A percentile compares a stretch with the other conserved stretches of the same genome.
phyloP scores from a whole-genome alignment of 179 eudicot genomes.

The Patellifolia procumbens region DNA sequence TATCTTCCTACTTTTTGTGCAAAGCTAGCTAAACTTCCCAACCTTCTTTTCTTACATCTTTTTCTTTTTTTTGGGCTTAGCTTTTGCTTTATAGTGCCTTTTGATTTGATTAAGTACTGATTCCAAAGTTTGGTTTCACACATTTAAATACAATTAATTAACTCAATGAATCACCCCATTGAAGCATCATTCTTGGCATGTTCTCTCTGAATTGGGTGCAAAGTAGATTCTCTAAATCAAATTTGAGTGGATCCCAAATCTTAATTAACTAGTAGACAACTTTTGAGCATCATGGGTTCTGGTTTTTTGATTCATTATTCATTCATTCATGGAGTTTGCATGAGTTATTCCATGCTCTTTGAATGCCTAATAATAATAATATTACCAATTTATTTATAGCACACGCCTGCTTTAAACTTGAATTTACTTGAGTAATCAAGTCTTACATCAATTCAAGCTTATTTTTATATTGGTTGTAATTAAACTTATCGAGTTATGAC shows the following conservation, averaged over 20 bases:
- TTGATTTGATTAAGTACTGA: neutral
- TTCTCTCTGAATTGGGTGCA: slow-evolving; percentile 13
- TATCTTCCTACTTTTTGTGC: neutral
- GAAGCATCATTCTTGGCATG: slow-evolving; percentile 11
- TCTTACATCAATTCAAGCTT: neutral
- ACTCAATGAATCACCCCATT: slow-evolving; percentile 1
- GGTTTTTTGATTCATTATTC: no score
- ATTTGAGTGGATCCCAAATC: slow-evolving; percentile 3
- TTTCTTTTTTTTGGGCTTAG: neutral
- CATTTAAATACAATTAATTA: neutral
- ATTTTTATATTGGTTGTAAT: no score
- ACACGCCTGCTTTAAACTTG: no score
- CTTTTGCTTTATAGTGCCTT: neutral
- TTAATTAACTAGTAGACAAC: slow-evolving; percentile 4
- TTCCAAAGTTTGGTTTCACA: slow-evolving; percentile 11
- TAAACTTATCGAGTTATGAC: no score
- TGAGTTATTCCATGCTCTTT: slow-evolving; percentile 14
- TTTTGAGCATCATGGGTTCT: neutral
- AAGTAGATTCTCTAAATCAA: slow-evolving; percentile 3
- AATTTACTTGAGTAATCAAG: no score
- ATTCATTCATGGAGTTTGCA: slow-evolving; percentile 7
- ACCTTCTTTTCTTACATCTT: neutral
- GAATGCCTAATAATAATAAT: slow-evolving; percentile 1
- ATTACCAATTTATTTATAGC: neutral
- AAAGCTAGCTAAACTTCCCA: neutral